Evolutionary conservation across 75 land plant genomes (phyloP).

Genomic region (Cunninghamia lanceolata): DNA sequence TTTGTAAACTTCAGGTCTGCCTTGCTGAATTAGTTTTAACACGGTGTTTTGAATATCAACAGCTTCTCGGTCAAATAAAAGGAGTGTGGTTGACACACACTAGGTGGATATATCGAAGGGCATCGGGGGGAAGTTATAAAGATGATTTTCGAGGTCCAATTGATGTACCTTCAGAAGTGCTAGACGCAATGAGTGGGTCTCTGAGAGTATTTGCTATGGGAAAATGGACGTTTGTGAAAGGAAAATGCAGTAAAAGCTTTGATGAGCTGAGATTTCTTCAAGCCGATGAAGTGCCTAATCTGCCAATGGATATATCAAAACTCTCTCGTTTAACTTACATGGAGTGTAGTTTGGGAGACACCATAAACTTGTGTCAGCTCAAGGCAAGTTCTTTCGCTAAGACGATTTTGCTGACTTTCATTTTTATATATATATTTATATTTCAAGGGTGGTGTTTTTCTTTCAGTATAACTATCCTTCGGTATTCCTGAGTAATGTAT

Average conservation of each 20-base stretch:
- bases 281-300: not conserved
- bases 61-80: not conserved
- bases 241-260: not conserved
- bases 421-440: no score
- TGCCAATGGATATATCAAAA: not conserved
- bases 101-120: no score
- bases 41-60: not conserved
- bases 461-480: no score
- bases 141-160: not conserved
- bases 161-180: not conserved
- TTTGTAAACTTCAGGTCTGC: no score
- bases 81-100: not conserved
- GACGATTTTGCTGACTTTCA: no score
- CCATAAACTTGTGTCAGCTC: not conserved
- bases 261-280: not conserved
- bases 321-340: not conserved
- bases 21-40: not conserved
- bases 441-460: no score
- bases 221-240: not conserved
- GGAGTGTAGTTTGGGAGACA: not conserved
- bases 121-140: fast-evolving
- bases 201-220: not conserved
- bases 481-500: no score
- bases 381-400: not conserved
- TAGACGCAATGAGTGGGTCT: not conserved